Evolutionary conservation across 306 rosid species (phyloP).

Genomic region (Acacia melanoxylon): DNA sequence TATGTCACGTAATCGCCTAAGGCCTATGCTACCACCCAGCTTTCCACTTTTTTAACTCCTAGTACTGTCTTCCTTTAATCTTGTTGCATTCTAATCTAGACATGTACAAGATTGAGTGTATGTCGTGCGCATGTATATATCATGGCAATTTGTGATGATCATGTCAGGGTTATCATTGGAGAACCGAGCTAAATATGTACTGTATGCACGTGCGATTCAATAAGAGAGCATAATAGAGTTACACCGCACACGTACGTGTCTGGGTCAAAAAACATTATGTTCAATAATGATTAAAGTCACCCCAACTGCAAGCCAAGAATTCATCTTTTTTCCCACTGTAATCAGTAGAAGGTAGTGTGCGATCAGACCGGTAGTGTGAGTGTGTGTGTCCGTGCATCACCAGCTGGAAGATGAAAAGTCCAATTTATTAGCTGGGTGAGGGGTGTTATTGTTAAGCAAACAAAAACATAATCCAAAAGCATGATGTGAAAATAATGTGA

Average conservation of each 20-base stretch:
- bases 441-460: not conserved
- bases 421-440: not conserved
- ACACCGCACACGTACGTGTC: conserved; percentile 50
- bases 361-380: not conserved
- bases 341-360: not conserved
- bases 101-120: not conserved
- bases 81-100: not conserved
- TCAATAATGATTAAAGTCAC: conserved; percentile 49
- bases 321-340: not conserved
- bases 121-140: not conserved
- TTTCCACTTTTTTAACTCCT: no score
- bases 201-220: conserved; percentile 15
- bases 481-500: conserved; percentile 20
- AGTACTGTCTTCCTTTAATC: not conserved
- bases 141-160: not conserved
- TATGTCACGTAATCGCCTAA: not conserved
- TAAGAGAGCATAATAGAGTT: conserved; percentile 11
- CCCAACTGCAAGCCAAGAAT: conserved; percentile 28
- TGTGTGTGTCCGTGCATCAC: not conserved
- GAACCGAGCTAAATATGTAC: not conserved
- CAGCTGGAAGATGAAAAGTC: not conserved
- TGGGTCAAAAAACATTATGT: conserved; percentile 40
- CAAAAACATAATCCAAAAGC: conserved; percentile 14
- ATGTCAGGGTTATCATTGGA: not conserved
- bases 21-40: not conserved